Base-by-base conservation (phyloP, 306 rosid species). In the Luffa acutangula region DNA sequence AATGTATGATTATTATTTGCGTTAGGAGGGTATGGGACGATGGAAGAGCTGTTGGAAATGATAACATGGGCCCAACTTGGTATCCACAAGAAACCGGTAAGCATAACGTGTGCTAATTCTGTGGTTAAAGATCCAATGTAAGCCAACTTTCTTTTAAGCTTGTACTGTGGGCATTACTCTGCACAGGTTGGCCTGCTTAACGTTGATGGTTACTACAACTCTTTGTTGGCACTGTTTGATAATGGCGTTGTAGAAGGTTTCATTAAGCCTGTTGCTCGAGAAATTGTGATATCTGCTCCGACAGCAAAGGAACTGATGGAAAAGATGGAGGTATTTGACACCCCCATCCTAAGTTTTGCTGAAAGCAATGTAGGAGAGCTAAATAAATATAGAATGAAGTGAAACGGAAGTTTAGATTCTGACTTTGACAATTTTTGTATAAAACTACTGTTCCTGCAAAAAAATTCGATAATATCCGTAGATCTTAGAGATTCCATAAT, bases 51-150 rank as follows among this genome's bases (percentile, higher is more conserved):
- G 76, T 65, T 94, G 89, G 97, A 92, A 88, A 90, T 94, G 92
- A 94, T 94, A 85, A 92, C 98, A 48, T 92, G 98, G 98, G 91
- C 96, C 63, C 98, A 94, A 72, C 96, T 94, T 41, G 98, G 97
- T 74, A 94, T 94, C 87, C 98, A 94, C 80, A 90, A 85, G 83
- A 94, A 94, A 76, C 92, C 98, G 72, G 98, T 94, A 85, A 82
- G 81, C 15, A 10, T 77, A 10, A 56, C 18, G 52, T 76, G 9
- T 41, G 45, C 33, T 9, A 67, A 41, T 41, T 58, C 39, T 54
- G 21, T 76, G 54, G 69, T 56, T 76, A 11, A n/a, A 56, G 53
- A 11, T 56, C 53, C 6, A 37, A 36, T 54, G 37, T 13, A 18
- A 59, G 20, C 52, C 25, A 77, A 41, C 48, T 43, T 37, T 77